phyloP scores from a whole-genome alignment of 2,329 filamentous ascomycete genomes.

The Verticillium alfalfae region DNA sequence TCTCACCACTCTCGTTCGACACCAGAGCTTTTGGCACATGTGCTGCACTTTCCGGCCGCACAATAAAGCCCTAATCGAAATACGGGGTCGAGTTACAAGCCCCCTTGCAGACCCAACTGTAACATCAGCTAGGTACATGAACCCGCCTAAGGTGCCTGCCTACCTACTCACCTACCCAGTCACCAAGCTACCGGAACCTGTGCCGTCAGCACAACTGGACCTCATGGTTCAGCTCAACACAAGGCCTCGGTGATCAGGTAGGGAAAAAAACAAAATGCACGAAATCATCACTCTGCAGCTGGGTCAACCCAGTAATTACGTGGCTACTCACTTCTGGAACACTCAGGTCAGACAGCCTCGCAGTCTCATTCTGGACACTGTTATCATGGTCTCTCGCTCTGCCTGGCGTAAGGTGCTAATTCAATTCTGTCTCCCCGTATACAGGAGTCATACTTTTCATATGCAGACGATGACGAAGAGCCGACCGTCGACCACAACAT shows the following conservation, averaged over 20 bases:
- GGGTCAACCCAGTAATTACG: conserved; percentile 86
- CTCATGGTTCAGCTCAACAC: not conserved
- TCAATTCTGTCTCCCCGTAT: not conserved
- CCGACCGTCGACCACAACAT: conserved; percentile 75
- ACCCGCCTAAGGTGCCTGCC: too few relatives aligned
- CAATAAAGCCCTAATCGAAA: not conserved
- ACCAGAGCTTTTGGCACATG: too few relatives aligned
- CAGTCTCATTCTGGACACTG: not conserved
- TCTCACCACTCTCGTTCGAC: too few relatives aligned
- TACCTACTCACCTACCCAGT: not conserved
- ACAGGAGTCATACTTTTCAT: conserved; percentile 97
- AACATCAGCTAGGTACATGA: not conserved
- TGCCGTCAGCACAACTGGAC: not conserved
- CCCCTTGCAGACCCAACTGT: not conserved
- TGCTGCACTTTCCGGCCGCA: too few relatives aligned
- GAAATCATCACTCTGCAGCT: conserved; percentile 94
- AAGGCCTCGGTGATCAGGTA: not conserved
- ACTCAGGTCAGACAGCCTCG: conserved; percentile 55
- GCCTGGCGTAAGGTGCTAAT: conserved; percentile 6
- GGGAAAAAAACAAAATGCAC: conserved; percentile 59
- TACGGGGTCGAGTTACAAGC: not conserved
- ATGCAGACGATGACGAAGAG: conserved; percentile 50
- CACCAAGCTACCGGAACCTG: not conserved
- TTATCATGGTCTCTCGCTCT: not conserved
- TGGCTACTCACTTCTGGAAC: conserved; percentile 98